Percentiles rank a stretch among this genome's conserved stretches.
phyloP scores from a whole-genome alignment of 2,329 filamentous ascomycete species.

The Coniosporium tulheliwenetii region DNA sequence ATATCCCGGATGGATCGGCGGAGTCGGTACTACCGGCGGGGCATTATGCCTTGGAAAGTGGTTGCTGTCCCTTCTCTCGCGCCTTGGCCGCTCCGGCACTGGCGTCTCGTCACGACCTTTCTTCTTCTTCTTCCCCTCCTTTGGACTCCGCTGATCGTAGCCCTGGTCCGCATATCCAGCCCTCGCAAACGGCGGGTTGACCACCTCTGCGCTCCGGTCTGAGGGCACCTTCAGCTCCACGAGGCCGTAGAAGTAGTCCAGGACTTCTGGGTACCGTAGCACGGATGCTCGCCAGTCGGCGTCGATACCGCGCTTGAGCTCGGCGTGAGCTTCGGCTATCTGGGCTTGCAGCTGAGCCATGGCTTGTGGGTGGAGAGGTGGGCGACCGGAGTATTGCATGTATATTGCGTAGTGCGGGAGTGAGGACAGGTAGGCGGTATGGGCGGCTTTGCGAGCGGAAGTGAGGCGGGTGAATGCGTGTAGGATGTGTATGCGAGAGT shows the following conservation, averaged over 20 bases:
- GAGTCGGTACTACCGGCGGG: too few relatives aligned
- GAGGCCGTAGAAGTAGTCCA: constrained; percentile 64
- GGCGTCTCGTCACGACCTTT: neutral
- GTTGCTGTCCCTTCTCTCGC: too few relatives aligned
- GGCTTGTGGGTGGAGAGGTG: neutral
- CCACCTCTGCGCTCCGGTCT: constrained; percentile 20
- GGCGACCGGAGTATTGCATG: neutral
- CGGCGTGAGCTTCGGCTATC: neutral
- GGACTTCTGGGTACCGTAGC: constrained; percentile 62
- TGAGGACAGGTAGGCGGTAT: neutral
- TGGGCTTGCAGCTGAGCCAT: neutral
- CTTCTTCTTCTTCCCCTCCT: neutral
- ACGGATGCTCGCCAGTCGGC: constrained; percentile 66
- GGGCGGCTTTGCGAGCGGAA: too few relatives aligned
- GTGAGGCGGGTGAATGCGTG: too few relatives aligned
- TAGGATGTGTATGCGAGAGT: too few relatives aligned
- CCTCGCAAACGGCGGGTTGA: too few relatives aligned
- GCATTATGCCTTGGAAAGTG: too few relatives aligned
- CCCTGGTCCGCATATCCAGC: too few relatives aligned
- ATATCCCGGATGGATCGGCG: too few relatives aligned
- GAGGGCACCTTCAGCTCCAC: constrained; percentile 50
- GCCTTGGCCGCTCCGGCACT: too few relatives aligned
- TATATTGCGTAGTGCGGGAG: neutral
- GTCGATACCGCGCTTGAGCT: constrained; percentile 58
- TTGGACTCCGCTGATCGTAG: too few relatives aligned